Evolutionary conservation across 768 basidiomycete genomes (phyloP).

Genomic region (Hygrocybe punicea): DNA sequence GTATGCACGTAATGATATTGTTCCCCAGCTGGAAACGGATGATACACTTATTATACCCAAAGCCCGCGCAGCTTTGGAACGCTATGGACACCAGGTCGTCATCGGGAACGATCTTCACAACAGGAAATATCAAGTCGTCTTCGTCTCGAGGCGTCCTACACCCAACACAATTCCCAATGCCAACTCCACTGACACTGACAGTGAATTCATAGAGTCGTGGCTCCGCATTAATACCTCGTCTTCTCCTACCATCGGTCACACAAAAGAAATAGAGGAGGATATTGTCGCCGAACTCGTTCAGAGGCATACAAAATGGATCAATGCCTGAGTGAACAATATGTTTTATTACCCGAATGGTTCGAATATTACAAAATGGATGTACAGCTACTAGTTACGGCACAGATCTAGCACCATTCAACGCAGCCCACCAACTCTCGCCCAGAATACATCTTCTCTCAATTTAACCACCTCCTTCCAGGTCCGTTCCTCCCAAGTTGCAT

Average conservation of each 20-base stretch:
- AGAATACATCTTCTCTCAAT: slow-evolving; percentile 82
- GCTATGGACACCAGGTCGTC: slow-evolving; percentile 96
- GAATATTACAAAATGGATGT: neutral
- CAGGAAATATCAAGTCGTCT: slow-evolving; percentile 89
- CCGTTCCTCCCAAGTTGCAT: slow-evolving; percentile 79
- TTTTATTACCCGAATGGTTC: neutral
- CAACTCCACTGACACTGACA: slow-evolving; percentile 15
- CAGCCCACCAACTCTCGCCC: slow-evolving; percentile 65
- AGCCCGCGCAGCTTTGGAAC: slow-evolving; percentile 77
- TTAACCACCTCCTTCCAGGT: slow-evolving; percentile 77
- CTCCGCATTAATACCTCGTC: slow-evolving; percentile 52
- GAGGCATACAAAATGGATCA: slow-evolving; percentile 72
- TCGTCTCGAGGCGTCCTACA: slow-evolving; percentile 60
- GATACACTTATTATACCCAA: slow-evolving; percentile 80
- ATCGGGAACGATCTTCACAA: slow-evolving; percentile 94
- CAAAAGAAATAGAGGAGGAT: slow-evolving; percentile 89
- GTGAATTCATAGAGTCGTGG: slow-evolving; percentile 55
- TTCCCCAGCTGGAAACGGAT: slow-evolving; percentile 86
- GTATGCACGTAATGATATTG: too few species aligned
- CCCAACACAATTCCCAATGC: slow-evolving; percentile 15
- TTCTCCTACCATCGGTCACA: slow-evolving; percentile 34
- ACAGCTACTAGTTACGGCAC: neutral
- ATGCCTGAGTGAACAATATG: neutral
- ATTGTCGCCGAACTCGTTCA: slow-evolving; percentile 74
- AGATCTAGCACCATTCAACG: neutral